Evolutionary conservation across 2,329 filamentous ascomycete genomes (phyloP).

Genomic region (Pestalotiopsis sp.): DNA sequence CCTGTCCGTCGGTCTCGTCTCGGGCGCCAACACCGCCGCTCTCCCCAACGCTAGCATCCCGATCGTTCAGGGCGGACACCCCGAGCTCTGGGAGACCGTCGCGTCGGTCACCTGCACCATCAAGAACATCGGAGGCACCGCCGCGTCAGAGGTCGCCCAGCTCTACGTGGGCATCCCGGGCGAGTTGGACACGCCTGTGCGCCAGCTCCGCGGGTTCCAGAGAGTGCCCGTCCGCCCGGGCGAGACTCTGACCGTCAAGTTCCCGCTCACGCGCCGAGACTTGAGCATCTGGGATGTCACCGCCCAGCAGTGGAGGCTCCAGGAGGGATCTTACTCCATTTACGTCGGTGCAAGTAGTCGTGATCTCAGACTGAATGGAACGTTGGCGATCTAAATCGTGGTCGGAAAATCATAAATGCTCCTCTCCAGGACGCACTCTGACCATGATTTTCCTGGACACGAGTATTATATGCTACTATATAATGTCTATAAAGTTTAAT

Average conservation of each 20-base stretch:
- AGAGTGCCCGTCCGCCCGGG: constrained; percentile 63
- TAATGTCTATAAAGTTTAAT: background rate
- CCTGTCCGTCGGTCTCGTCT: background rate
- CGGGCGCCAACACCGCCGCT: background rate
- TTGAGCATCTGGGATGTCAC: constrained; percentile 71
- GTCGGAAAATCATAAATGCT: background rate
- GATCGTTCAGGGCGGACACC: constrained; percentile 44
- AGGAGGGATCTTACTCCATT: constrained; percentile 38
- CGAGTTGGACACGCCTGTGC: constrained; percentile 21
- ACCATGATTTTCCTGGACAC: background rate
- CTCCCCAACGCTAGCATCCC: constrained; percentile 29
- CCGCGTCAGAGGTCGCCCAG: constrained; percentile 69
- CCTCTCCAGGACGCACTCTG: background rate
- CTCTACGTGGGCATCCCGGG: constrained; percentile 52
- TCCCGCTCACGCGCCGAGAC: constrained; percentile 66
- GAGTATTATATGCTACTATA: background rate
- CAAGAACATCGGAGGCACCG: constrained; percentile 64
- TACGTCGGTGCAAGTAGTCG: constrained; percentile 12
- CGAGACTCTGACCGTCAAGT: constrained; percentile 50
- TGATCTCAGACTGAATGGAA: constrained; percentile 16
- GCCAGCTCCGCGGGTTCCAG: constrained; percentile 58
- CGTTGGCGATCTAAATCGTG: constrained; percentile 28
- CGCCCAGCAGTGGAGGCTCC: constrained; percentile 67
- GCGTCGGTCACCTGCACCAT: constrained; percentile 60
- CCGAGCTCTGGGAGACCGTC: constrained; percentile 50